These are phyloP conservation scores for Debaryomyces castellii DNA, from an alignment of 805 yeast genomes.

Conservation along the genomic window DNA sequence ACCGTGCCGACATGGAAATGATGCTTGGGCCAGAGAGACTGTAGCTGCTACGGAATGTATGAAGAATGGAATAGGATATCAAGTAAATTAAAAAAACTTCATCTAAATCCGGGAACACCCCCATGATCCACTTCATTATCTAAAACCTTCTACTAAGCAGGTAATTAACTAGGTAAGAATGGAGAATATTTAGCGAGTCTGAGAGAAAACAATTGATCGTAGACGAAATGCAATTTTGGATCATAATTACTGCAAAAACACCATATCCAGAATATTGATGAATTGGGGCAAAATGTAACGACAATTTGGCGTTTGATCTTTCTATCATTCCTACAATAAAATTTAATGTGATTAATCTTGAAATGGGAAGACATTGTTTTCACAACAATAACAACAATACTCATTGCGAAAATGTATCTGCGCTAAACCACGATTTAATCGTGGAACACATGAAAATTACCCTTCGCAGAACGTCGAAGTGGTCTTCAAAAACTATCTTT, in stretches of 20 bases:
- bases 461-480: neutral
- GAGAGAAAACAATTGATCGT: neutral
- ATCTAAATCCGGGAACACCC: too few species aligned
- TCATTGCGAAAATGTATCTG: neutral
- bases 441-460: neutral
- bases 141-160: neutral
- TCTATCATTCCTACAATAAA: neutral
- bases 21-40: too few species aligned
- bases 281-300: neutral
- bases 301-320: neutral
- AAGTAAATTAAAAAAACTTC: too few species aligned
- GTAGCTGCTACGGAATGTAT: too few species aligned
- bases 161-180: neutral
- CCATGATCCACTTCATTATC: too few species aligned
- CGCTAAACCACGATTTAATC: neutral
- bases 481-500: neutral
- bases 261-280: neutral
- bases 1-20: too few species aligned
- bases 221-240: neutral
- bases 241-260: neutral
- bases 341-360: neutral
- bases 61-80: too few species aligned
- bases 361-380: neutral
- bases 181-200: neutral
- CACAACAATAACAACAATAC: neutral